These are phyloP conservation scores for Trametes elegans DNA, from an alignment of 768 basidiomycete species.

Conservation along the genomic window DNA sequence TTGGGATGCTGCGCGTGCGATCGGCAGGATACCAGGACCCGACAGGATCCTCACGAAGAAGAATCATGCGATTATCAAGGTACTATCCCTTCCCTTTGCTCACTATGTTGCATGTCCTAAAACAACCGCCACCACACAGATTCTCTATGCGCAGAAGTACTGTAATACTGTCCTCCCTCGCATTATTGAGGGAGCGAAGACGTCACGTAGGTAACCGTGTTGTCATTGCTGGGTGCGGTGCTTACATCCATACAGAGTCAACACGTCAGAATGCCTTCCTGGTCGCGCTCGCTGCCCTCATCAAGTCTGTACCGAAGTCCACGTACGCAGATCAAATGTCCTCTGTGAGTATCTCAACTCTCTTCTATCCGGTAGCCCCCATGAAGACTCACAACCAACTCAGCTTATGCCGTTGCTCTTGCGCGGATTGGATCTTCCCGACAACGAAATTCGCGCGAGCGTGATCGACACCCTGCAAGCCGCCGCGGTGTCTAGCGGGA, in stretches of 20 bases:
- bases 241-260: conserved; percentile 37
- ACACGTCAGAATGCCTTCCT: conserved; percentile 66
- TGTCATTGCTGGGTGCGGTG: not conserved
- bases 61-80: conserved; percentile 78
- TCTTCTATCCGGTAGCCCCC: too few relatives aligned
- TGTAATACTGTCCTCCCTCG: conserved; percentile 70
- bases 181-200: conserved; percentile 66
- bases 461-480: conserved; percentile 78
- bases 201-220: conserved; percentile 51
- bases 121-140: conserved; percentile 37
- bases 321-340: conserved; percentile 71
- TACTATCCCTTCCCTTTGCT: conserved; percentile 26
- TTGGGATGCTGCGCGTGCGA: conserved; percentile 70
- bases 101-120: not conserved
- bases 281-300: conserved; percentile 78
- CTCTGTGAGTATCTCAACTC: conserved; percentile 40
- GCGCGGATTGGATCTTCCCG: conserved; percentile 77
- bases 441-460: conserved; percentile 69
- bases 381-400: too few relatives aligned
- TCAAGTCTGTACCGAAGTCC: conserved; percentile 76
- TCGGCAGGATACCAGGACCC: conserved; percentile 63
- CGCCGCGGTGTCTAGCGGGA: conserved; percentile 57
- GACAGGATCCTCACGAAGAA: conserved; percentile 71
- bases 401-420: conserved; percentile 90
- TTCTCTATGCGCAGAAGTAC: conserved; percentile 74